Percentiles rank a stretch among this genome's conserved stretches.
phyloP scores from a whole-genome alignment of 2,329 filamentous ascomycete genomes.

The Didymella lethalis region DNA sequence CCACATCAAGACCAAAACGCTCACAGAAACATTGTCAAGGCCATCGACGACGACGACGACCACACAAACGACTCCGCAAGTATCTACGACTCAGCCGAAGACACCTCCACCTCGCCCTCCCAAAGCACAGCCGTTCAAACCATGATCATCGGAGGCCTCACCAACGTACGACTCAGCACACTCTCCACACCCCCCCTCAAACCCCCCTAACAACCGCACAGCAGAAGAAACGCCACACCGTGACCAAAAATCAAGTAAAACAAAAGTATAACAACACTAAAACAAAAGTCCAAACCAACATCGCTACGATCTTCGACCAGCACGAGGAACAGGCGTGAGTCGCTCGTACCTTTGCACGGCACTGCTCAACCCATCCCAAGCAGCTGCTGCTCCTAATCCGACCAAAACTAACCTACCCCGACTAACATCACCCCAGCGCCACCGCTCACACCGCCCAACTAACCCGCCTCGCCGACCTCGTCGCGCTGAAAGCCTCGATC shows the following conservation, averaged over 20 bases:
- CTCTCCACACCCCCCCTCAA: neutral
- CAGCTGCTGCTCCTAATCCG: neutral
- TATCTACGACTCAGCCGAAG: conserved; percentile 8
- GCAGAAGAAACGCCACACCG: conserved; percentile 40
- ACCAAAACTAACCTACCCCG: neutral
- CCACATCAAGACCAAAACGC: conserved; percentile 23
- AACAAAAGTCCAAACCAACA: conserved; percentile 22
- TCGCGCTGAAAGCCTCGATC: conserved; percentile 34
- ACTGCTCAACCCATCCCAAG: neutral
- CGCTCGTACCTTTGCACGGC: neutral
- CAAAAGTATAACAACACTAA: conserved; percentile 29
- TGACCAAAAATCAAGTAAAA: conserved; percentile 30
- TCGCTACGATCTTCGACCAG: conserved; percentile 36
- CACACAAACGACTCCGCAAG: conserved; percentile 19
- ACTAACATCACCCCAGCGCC: conserved; percentile 25
- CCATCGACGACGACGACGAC: conserved; percentile 8
- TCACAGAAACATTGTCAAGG: conserved; percentile 18
- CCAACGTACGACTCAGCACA: conserved; percentile 30
- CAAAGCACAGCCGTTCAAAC: conserved; percentile 24
- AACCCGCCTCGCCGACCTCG: conserved; percentile 32
- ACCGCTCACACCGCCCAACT: conserved; percentile 35
- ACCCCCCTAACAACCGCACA: conserved; percentile 12
- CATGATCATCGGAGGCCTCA: conserved; percentile 34
- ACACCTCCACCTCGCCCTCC: conserved; percentile 15
- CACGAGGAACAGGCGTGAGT: conserved; percentile 43